A percentile compares a stretch with the other conserved stretches of the same genome.
These are phyloP conservation scores for Daldinia decipiens DNA, from an alignment of 495 filamentous ascomycete genomes.

Conservation along the genomic window DNA sequence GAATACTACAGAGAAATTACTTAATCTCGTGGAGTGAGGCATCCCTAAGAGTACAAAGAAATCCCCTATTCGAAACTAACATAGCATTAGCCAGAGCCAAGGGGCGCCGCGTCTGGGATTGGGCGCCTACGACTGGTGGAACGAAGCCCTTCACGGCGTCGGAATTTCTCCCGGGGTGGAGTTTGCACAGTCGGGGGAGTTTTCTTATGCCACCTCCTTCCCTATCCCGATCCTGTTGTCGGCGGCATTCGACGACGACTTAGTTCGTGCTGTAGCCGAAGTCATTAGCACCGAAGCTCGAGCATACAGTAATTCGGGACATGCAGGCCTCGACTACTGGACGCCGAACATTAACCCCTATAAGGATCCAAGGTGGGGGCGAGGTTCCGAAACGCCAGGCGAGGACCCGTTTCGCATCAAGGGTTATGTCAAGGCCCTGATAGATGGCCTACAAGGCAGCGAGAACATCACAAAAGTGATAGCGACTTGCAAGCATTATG, in stretches of 20 bases:
- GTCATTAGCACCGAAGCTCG: constrained; percentile 70
- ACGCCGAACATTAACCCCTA: constrained; percentile 78
- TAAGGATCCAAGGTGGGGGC: constrained; percentile 59
- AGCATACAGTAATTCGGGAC: constrained; percentile 71
- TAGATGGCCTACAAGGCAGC: constrained; percentile 68
- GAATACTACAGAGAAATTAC: constrained; percentile 55
- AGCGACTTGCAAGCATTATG: constrained; percentile 73
- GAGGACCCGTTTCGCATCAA: constrained; percentile 68
- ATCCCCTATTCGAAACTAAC: constrained; percentile 28
- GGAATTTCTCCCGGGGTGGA: constrained; percentile 50
- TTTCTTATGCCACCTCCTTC: constrained; percentile 60
- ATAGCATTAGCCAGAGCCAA: constrained; percentile 43
- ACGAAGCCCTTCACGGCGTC: constrained; percentile 60
- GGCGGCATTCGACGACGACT: constrained; percentile 60
- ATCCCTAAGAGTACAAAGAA: background rate
- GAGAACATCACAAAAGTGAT: constrained; percentile 59
- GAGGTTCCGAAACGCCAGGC: constrained; percentile 52
- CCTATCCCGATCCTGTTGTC: constrained; percentile 56
- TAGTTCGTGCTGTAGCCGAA: constrained; percentile 55
- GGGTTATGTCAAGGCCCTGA: constrained; percentile 67
- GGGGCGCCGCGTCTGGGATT: constrained; percentile 56
- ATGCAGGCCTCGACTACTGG: constrained; percentile 69
- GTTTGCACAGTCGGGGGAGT: constrained; percentile 50
- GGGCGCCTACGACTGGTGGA: constrained; percentile 62
- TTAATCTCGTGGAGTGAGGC: constrained; percentile 54